Base-by-base conservation (phyloP, 345 rosid species). In the Salix koriyanagi region DNA sequence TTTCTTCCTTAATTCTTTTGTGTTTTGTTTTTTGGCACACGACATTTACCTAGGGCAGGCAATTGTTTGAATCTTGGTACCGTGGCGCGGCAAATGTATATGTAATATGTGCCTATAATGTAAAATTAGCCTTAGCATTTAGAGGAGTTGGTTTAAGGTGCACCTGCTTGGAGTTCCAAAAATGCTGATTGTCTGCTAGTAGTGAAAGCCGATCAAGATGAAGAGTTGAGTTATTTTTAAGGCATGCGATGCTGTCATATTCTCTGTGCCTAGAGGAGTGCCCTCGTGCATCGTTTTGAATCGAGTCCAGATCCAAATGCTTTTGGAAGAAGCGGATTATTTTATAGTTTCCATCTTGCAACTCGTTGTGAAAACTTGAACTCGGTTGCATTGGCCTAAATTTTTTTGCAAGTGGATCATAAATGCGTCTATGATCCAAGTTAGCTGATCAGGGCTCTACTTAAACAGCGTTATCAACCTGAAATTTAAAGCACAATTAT, bases 61-160 rank as follows among this genome's bases (percentile, higher is more conserved):
- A 78, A 72, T 79, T 79, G 41, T 77, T 82, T 60, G 56, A 66
- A 70, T 69, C 67, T 71, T 77, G 71, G 66, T 37, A 60, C 12
- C 12, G 36, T 37, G 52, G 54, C 71, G 41, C 75, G 26, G 61
- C 70, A 70, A 79, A 81, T 87, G 86, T 87, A 77, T 26, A 87
- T 81, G 80, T 76, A 74, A 70, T 81, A 65, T 77, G 60, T 41
- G 30, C 76, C 70, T 70, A 75, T 83, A 79, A 84, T 75, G 76
- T 75, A 79, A 83, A 83, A 83, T 76, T 76, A 77, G 68, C 68
- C 58, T 32, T 67, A 32, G 64, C 67, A 48, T 67, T 74, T n/a
- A n/a, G 61, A 26, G 60, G 44, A 32, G 68, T 50, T 70, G 60
- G 75, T 41, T 56, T 48, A 65, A 50, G 44, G 26, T 48, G 60